Evolutionary conservation across 169 alveolate species (phyloP).

Genomic region (Cryptosporidium andersoni): DNA sequence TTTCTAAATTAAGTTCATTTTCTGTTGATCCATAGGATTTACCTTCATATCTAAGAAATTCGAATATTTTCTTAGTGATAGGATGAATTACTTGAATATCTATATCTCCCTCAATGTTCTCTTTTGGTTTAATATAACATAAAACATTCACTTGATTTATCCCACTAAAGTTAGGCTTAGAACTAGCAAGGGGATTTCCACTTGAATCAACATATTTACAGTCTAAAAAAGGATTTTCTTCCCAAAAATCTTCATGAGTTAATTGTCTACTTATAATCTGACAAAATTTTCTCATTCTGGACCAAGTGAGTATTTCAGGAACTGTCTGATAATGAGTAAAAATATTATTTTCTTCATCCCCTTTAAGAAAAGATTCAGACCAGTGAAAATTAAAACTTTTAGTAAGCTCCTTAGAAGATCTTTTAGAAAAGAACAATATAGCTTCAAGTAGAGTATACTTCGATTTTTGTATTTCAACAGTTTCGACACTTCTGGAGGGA

Average conservation of each 20-base stretch:
- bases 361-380: too few species aligned
- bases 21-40: not conserved
- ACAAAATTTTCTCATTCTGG: conserved; percentile 54
- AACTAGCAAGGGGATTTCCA: too few species aligned
- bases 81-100: not conserved
- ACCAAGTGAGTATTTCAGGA: conserved; percentile 5
- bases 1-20: not conserved
- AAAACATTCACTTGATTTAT: too few species aligned
- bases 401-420: not conserved
- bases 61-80: conserved; percentile 5
- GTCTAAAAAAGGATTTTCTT: conserved; percentile 30
- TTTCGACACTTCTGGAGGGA: too few species aligned
- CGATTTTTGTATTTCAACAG: too few species aligned
- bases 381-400: too few species aligned
- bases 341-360: too few species aligned
- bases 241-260: not conserved
- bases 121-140: not conserved
- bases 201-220: conserved; percentile 1
- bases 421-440: conserved; percentile 11
- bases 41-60: not conserved
- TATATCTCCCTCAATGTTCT: not conserved
- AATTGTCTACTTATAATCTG: conserved; percentile 12
- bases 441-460: conserved; percentile 31
- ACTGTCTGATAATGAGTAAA: not conserved
- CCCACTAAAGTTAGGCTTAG: too few species aligned